These are phyloP conservation scores for Venturia oleaginea DNA, from an alignment of 2,329 filamentous ascomycete genomes.

Conservation along the genomic window DNA sequence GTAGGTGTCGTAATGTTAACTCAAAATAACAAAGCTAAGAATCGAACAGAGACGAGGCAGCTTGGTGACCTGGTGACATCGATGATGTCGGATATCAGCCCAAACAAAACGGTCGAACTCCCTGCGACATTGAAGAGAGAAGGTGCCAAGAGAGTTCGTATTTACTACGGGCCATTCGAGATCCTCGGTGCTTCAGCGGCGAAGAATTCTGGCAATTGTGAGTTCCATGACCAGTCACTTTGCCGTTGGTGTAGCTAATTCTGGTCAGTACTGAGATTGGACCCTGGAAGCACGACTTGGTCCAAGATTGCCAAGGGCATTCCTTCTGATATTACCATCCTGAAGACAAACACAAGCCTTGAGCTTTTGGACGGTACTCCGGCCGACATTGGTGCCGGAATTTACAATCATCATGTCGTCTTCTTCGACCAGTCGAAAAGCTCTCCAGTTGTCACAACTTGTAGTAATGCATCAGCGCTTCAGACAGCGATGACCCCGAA, in stretches of 20 bases:
- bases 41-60: background rate
- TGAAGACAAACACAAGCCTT: background rate
- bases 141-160: background rate
- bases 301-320: background rate
- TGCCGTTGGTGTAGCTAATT: background rate
- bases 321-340: background rate
- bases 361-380: background rate
- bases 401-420: constrained; percentile 7
- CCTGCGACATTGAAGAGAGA: background rate
- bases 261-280: background rate
- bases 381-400: background rate
- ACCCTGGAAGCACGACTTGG: background rate
- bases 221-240: background rate
- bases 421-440: background rate
- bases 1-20: background rate
- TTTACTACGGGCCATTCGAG: constrained; percentile 6
- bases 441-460: background rate
- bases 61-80: background rate
- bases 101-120: background rate
- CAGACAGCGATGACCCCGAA: background rate
- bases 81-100: background rate
- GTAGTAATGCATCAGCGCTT: background rate
- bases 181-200: background rate
- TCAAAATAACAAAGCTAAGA: background rate
- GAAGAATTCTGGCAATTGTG: background rate